A percentile compares a stretch with the other conserved stretches of the same genome.
Evolutionary conservation across 2,329 filamentous ascomycete species (phyloP).

Genomic region (Boeremia lycopersici): DNA sequence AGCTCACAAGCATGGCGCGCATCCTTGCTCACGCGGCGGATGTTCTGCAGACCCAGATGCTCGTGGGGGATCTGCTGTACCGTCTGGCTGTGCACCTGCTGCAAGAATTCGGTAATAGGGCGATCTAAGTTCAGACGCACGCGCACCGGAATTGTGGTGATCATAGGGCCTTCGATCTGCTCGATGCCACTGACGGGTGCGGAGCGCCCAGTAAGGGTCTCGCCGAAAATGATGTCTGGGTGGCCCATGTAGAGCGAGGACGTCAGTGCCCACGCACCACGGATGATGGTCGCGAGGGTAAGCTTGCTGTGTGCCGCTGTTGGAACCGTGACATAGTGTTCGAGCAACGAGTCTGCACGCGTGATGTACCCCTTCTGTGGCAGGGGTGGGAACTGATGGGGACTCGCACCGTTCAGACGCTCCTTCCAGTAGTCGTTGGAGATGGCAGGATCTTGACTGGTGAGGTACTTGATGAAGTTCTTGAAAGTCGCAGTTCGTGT

Average conservation of each 20-base stretch:
- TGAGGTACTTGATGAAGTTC: constrained; percentile 58
- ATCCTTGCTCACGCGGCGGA: constrained; percentile 52
- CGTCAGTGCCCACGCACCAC: constrained; percentile 66
- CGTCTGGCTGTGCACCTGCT: constrained; percentile 62
- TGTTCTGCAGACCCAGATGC: constrained; percentile 66
- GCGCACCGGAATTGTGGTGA: constrained; percentile 64
- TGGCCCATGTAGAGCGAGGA: constrained; percentile 61
- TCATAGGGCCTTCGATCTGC: constrained; percentile 65
- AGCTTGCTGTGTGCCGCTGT: constrained; percentile 48
- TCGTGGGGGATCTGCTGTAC: constrained; percentile 67
- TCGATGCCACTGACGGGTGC: constrained; percentile 54
- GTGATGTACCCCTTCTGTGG: constrained; percentile 55
- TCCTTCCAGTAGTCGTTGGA: constrained; percentile 56
- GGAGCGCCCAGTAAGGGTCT: constrained; percentile 64
- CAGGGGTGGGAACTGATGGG: constrained; percentile 57
- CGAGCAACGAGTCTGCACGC: constrained; percentile 58
- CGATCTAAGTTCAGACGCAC: constrained; percentile 53
- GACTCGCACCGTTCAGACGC: constrained; percentile 53
- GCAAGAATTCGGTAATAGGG: constrained; percentile 59
- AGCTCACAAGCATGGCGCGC: constrained; percentile 45
- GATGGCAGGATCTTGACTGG: constrained; percentile 47
- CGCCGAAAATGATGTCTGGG: constrained; percentile 62
- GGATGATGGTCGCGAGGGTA: constrained; percentile 58
- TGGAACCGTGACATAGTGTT: constrained; percentile 52
- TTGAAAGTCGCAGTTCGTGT: constrained; percentile 48